Evolutionary conservation across 1,284 basidiomycete species (phyloP).

Genomic region (Clitocybe nebularis): DNA sequence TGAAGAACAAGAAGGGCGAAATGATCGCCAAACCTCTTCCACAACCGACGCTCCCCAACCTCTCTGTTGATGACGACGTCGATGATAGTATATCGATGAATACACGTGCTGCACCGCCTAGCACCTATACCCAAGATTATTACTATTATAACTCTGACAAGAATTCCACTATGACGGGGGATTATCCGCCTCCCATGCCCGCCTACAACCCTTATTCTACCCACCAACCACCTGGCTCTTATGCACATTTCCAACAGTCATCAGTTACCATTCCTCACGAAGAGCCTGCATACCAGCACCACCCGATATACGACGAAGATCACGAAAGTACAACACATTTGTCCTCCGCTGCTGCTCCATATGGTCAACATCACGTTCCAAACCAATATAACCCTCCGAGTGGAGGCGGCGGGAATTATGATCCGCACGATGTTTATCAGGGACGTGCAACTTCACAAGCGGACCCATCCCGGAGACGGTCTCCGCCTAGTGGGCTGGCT

Average conservation of each 20-base stretch:
- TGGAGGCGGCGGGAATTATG: conserved; percentile 27
- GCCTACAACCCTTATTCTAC: conserved; percentile 57
- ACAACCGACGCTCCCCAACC: conserved; percentile 94
- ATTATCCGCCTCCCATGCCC: conserved; percentile 73
- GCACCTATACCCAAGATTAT: conserved; percentile 51
- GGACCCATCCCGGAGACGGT: conserved; percentile 18
- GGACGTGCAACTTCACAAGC: conserved; percentile 34
- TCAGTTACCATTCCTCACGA: conserved; percentile 49
- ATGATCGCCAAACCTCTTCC: conserved; percentile 78
- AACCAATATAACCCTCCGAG: conserved; percentile 22
- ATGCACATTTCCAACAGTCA: conserved; percentile 55
- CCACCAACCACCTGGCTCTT: conserved; percentile 42
- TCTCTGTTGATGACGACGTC: conserved; percentile 80
- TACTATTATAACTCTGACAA: conserved; percentile 51
- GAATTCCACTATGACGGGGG: conserved; percentile 27
- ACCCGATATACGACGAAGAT: conserved; percentile 53
- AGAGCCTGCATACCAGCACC: conserved; percentile 37
- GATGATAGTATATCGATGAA: conserved; percentile 59
- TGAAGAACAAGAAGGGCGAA: conserved; percentile 93
- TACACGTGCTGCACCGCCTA: conserved; percentile 53
- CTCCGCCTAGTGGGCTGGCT: conserved; percentile 26
- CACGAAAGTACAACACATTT: conserved; percentile 60
- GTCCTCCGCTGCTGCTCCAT: conserved; percentile 49
- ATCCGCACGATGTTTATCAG: conserved; percentile 51
- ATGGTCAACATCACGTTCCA: conserved; percentile 35